Evolutionary conservation across 495 filamentous ascomycete genomes (phyloP).

Genomic region (Talaromyces stipitatus): DNA sequence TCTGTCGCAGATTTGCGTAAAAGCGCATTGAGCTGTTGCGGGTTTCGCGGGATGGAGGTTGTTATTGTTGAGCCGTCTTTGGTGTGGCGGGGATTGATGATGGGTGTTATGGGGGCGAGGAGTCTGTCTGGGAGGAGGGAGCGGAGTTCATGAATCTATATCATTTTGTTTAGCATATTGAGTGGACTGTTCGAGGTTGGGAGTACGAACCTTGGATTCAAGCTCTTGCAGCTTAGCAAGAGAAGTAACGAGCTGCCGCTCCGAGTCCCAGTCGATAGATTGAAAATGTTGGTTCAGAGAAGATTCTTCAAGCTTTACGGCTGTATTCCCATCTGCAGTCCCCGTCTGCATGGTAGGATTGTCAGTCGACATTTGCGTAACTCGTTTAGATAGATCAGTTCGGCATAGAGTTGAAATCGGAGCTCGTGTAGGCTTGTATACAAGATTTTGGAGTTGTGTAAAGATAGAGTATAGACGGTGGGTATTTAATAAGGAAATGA

Average conservation of each 20-base stretch:
- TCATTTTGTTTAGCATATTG: background rate
- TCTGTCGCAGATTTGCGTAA: conserved; percentile 19
- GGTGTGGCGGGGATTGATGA: conserved; percentile 17
- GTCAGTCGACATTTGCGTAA: background rate
- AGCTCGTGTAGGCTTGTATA: background rate
- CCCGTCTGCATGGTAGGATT: background rate
- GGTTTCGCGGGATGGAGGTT: conserved; percentile 18
- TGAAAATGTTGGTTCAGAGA: background rate
- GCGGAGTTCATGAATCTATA: conserved; percentile 36
- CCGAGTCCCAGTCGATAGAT: conserved; percentile 21
- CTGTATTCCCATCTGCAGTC: background rate
- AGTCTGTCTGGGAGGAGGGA: conserved; percentile 31
- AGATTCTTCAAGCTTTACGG: background rate
- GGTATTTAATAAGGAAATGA: background rate
- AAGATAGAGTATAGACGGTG: background rate
- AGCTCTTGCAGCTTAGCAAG: conserved; percentile 37
- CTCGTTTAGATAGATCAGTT: background rate
- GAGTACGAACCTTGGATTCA: conserved; percentile 24
- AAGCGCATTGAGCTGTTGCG: conserved; percentile 17
- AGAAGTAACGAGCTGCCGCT: conserved; percentile 35
- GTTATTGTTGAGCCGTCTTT: background rate
- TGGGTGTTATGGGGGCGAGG: conserved; percentile 26
- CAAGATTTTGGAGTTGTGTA: background rate
- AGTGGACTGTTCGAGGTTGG: background rate
- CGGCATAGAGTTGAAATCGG: background rate